These are phyloP conservation scores for Penicillium roqueforti DNA, from an alignment of 495 filamentous ascomycete species.

Conservation along the genomic window DNA sequence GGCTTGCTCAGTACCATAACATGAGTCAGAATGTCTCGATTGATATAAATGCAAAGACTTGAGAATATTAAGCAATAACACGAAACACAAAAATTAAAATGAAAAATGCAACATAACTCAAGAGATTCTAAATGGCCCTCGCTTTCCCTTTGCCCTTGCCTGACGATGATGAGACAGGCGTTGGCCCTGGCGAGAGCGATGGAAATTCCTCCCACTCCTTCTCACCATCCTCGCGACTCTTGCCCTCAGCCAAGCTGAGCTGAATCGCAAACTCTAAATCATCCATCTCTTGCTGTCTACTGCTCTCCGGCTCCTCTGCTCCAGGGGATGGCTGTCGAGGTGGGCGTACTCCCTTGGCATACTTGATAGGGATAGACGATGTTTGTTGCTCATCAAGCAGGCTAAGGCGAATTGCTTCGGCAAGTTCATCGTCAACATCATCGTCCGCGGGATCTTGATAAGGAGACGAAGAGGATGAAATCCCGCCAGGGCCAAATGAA, in stretches of 20 bases:
- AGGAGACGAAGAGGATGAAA: constrained; percentile 40
- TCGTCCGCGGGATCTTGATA: constrained; percentile 44
- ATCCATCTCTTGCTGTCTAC: constrained; percentile 52
- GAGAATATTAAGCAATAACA: neutral
- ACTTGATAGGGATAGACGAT: constrained; percentile 50
- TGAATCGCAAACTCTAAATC: constrained; percentile 82
- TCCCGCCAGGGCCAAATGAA: constrained; percentile 46
- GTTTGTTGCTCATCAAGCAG: constrained; percentile 53
- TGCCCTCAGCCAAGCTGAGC: constrained; percentile 78
- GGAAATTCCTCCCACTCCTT: constrained; percentile 56
- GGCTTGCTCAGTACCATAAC: too few relatives aligned
- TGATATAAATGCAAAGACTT: neutral
- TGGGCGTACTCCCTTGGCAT: constrained; percentile 35
- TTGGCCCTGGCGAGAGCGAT: constrained; percentile 40
- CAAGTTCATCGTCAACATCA: constrained; percentile 70
- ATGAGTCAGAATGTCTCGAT: neutral
- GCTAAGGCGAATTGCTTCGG: constrained; percentile 75
- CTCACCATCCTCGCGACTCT: constrained; percentile 42
- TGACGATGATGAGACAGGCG: constrained; percentile 42
- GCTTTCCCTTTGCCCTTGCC: constrained; percentile 40
- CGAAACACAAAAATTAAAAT: neutral
- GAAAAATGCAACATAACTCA: neutral
- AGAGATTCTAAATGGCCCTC: constrained; percentile 37
- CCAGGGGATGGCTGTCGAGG: constrained; percentile 20
- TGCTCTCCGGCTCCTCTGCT: constrained; percentile 30